A percentile compares a stretch with the other conserved stretches of the same genome.
Evolutionary conservation across 768 basidiomycete genomes (phyloP).

Genomic region (Collybia sordida): DNA sequence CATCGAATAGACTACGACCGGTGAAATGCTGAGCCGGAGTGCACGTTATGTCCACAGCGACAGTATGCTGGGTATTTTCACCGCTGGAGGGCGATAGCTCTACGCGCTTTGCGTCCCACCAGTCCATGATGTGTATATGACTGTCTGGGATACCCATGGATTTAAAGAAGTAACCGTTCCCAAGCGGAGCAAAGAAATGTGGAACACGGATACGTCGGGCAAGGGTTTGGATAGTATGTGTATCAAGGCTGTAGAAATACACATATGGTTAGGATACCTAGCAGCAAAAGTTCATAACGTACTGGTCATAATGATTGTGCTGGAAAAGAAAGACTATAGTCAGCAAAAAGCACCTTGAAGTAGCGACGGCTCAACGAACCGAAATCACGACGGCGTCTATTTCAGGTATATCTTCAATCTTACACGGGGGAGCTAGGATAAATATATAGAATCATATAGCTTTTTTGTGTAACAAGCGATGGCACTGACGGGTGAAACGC

Average conservation of each 20-base stretch:
- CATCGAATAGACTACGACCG: constrained; percentile 47
- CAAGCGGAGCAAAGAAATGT: constrained; percentile 60
- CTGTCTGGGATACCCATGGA: constrained; percentile 35
- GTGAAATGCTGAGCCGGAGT: constrained; percentile 69
- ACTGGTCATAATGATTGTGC: constrained; percentile 59
- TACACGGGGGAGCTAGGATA: constrained; percentile 42
- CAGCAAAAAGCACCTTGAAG: not conserved
- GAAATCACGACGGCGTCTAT: constrained; percentile 64
- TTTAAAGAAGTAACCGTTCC: constrained; percentile 44
- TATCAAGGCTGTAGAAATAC: constrained; percentile 36
- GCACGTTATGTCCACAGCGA: constrained; percentile 49
- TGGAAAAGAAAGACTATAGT: constrained; percentile 7
- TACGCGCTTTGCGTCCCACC: constrained; percentile 56
- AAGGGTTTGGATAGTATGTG: constrained; percentile 39
- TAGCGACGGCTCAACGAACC: constrained; percentile 28
- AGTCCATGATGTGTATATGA: constrained; percentile 56
- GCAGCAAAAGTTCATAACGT: constrained; percentile 7
- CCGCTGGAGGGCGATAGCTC: constrained; percentile 19
- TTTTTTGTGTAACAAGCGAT: not conserved
- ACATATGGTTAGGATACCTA: not conserved
- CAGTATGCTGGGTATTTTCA: constrained; percentile 1
- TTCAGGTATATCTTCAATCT: constrained; percentile 56
- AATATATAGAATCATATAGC: not conserved
- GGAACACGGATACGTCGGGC: constrained; percentile 32
- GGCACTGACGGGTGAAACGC: constrained; percentile 46